A percentile compares a stretch with the other conserved stretches of the same genome.
Evolutionary conservation across 2,329 filamentous ascomycete species (phyloP).

Genomic region (Fusarium nematophilum): DNA sequence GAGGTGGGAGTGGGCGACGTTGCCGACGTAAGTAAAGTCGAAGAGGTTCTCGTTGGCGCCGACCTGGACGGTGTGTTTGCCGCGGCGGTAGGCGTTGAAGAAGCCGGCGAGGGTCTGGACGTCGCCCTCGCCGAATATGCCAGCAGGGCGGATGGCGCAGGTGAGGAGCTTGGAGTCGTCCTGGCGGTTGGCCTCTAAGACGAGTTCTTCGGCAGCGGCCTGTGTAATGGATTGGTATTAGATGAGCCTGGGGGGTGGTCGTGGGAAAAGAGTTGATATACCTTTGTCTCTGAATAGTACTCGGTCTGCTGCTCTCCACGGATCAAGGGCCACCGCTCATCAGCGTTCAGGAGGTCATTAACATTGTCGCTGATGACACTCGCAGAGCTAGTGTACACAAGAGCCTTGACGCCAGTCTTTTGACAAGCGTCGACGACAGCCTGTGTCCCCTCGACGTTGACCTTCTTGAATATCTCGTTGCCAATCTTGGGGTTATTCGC

Average conservation of each 20-base stretch:
- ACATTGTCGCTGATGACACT: constrained; percentile 88
- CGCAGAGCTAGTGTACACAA: constrained; percentile 92
- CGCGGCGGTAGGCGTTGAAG: constrained; percentile 74
- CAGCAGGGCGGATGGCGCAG: constrained; percentile 84
- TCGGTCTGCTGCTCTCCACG: constrained; percentile 76
- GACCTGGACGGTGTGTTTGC: constrained; percentile 81
- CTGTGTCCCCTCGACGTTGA: constrained; percentile 89
- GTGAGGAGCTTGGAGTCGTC: constrained; percentile 73
- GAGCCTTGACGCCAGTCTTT: constrained; percentile 76
- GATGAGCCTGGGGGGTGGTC: neutral
- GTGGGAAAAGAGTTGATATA: constrained; percentile 45
- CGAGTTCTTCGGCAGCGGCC: constrained; percentile 84
- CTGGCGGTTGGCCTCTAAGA: constrained; percentile 78
- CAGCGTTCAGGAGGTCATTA: constrained; percentile 82
- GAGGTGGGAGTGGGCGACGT: constrained; percentile 80
- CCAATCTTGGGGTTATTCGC: constrained; percentile 65
- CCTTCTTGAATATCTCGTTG: constrained; percentile 76
- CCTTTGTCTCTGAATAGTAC: constrained; percentile 94
- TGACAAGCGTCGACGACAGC: constrained; percentile 81
- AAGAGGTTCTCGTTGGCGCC: constrained; percentile 75
- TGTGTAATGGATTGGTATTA: constrained; percentile 30
- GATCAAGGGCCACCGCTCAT: constrained; percentile 84
- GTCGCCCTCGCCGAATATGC: constrained; percentile 93
- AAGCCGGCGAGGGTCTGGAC: constrained; percentile 79
- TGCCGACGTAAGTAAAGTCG: constrained; percentile 74